Evolutionary conservation across 2,329 filamentous ascomycete genomes (phyloP), one percentile per base, ranked within the genome.

Genomic region (Mycosphaerelloides madeirae): DNA sequence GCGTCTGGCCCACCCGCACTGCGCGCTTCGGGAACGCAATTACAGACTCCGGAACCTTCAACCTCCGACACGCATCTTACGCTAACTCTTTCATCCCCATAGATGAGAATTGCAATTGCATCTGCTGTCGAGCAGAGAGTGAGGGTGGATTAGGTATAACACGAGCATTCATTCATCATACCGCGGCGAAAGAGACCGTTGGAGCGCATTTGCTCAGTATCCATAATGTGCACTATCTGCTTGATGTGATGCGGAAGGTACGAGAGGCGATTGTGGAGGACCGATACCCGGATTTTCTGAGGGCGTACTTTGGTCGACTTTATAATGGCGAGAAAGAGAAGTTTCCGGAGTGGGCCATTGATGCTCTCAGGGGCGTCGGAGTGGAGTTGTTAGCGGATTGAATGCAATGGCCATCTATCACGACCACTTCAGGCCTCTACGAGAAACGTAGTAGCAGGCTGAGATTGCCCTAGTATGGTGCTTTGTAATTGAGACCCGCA

Each of bases 1-100:
- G 94, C 63, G 93, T 98, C 6, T 98, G 93, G 93, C 94, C 93
- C 1, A 97, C 93, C 3, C 78, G 93, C 42, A 98, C 93, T 29
- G 93, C 93, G 6, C 82, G 93, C 28, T 98, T 98, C 62, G 93
- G 94, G 48, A 96, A 96, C 62, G 93, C 91, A 29, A 80, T 98
- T 46, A 96, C 91, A 2, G 78, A 80, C 44, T 59, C 74, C 32
- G 94, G 93, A 9, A 79, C 87, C n/a, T 70, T 96, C 35, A 96
- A 95, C 64, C 72, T 98, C 36, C 83, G 87, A 49, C 83, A 91
- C 63, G 78, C 83, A 19, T 74, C 75, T 34, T 96, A 82, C 62
- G 81, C 86, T 1, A 71, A 79, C 49, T 91, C 97, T 67, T 95
- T 95, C 63, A 72, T 78, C 0, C 86, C 91, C 0, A 78, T 98